Evolutionary conservation across 1,284 basidiomycete species (phyloP).

Genomic region (Melampsora larici-populina): DNA sequence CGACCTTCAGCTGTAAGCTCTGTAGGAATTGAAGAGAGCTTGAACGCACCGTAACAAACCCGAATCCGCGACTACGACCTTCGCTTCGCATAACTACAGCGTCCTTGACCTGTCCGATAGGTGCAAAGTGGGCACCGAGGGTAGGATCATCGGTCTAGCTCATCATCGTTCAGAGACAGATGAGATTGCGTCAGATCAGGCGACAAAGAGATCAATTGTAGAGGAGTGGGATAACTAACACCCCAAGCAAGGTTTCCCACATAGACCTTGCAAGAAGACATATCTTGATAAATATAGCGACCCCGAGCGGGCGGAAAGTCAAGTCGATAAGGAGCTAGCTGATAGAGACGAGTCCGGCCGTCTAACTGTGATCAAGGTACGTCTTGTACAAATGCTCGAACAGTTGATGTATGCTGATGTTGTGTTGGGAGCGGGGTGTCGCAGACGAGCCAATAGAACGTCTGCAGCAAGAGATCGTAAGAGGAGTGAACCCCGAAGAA

Average conservation of each 20-base stretch:
- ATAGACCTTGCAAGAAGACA: constrained; percentile 31
- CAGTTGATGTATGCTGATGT: too few species aligned
- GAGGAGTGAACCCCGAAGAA: too few species aligned
- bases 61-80: constrained; percentile 35
- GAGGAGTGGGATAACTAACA: constrained; percentile 2
- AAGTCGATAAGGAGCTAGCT: too few species aligned
- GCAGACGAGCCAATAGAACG: too few species aligned
- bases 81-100: constrained; percentile 33
- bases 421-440: too few species aligned
- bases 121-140: constrained; percentile 26
- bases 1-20: neutral
- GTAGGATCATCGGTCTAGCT: constrained; percentile 29
- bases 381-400: too few species aligned
- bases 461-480: too few species aligned
- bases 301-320: too few species aligned
- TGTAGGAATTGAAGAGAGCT: neutral
- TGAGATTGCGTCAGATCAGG: neutral
- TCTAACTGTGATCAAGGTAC: too few species aligned
- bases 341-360: too few species aligned
- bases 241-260: constrained; percentile 41
- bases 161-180: neutral
- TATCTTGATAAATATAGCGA: too few species aligned
- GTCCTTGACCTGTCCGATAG: constrained; percentile 23
- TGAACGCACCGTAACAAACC: constrained; percentile 30
- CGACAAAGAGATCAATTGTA: too few species aligned